A percentile compares a stretch with the other conserved stretches of the same genome.
Evolutionary conservation across 2,329 filamentous ascomycete genomes (phyloP).

Genomic region (Curvularia eragrostidis): DNA sequence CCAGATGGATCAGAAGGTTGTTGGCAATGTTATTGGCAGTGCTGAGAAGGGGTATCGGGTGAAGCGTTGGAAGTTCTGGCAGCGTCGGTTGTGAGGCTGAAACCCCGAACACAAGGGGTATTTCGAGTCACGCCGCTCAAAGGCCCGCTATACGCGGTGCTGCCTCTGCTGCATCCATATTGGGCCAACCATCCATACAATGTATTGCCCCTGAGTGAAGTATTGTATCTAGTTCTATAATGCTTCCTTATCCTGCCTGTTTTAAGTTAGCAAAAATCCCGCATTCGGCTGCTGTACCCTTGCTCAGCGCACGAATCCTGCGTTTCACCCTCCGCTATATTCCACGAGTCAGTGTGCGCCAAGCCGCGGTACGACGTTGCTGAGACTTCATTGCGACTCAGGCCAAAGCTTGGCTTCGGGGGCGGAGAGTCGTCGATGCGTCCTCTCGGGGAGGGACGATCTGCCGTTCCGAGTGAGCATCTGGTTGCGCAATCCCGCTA

Average conservation of each 20-base stretch:
- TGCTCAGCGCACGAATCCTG: not conserved
- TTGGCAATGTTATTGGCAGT: slow-evolving; percentile 52
- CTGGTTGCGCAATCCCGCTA: not conserved
- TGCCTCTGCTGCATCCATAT: not conserved
- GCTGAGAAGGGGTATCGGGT: slow-evolving; percentile 12
- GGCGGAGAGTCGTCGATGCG: too few species aligned
- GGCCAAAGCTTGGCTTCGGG: not conserved
- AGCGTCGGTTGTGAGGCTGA: not conserved
- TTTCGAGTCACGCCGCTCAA: not conserved
- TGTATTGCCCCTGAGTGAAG: too few species aligned
- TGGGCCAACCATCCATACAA: not conserved
- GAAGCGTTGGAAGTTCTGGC: slow-evolving; percentile 26
- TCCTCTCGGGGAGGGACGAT: not conserved
- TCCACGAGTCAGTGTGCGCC: slow-evolving; percentile 10
- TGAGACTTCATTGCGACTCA: slow-evolving; percentile 34
- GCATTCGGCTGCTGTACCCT: too few species aligned
- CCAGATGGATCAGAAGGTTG: slow-evolving; percentile 56
- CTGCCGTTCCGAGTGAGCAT: not conserved
- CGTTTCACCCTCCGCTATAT: slow-evolving; percentile 26
- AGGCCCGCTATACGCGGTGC: not conserved
- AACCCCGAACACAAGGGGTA: not conserved
- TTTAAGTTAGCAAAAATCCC: not conserved
- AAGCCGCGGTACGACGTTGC: slow-evolving; percentile 23
- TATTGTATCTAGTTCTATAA: not conserved
- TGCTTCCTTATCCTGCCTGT: not conserved